Conservation (phyloP, 2,329 filamentous ascomycete species). For the Exophiala viscosa region DNA sequence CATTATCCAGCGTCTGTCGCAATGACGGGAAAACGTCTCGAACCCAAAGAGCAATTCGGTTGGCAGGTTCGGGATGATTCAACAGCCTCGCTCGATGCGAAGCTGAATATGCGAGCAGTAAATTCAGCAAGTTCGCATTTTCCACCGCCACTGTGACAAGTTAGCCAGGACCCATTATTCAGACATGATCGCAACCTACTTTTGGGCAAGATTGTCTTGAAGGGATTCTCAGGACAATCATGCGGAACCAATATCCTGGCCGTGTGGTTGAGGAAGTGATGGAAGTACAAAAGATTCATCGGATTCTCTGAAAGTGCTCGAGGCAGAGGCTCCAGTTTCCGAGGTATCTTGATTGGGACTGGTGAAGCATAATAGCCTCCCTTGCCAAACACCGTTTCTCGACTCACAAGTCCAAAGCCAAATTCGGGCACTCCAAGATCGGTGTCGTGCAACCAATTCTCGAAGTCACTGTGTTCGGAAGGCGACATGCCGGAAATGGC, state of each 20-base stretch:
- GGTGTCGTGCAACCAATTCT: conserved; percentile 27
- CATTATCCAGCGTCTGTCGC: conserved; percentile 62
- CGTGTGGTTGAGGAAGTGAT: conserved; percentile 75
- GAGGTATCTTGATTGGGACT: conserved; percentile 61
- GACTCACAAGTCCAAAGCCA: conserved; percentile 47
- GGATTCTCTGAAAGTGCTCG: conserved; percentile 62
- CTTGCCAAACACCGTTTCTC: conserved; percentile 53
- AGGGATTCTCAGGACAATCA: conserved; percentile 59
- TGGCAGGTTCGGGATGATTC: conserved; percentile 67
- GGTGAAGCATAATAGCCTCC: conserved; percentile 68
- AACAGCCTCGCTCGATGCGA: conserved; percentile 74
- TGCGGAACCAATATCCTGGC: conserved; percentile 63
- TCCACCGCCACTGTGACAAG: conserved; percentile 46
- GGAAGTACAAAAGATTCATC: conserved; percentile 75
- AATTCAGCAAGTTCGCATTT: conserved; percentile 62
- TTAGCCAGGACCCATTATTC: conserved; percentile 46
- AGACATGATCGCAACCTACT: conserved; percentile 45
- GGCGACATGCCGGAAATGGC: conserved; percentile 56
- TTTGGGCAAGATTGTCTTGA: conserved; percentile 58
- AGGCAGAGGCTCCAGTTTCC: conserved; percentile 55
- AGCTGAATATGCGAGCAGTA: conserved; percentile 79
- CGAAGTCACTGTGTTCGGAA: conserved; percentile 32
- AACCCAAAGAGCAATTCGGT: conserved; percentile 76
- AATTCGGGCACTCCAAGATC: conserved; percentile 38
- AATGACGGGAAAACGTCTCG: conserved; percentile 66